Conservation (phyloP, 2,329 filamentous ascomycete genomes). For the Coleophoma eucalyptorum region DNA sequence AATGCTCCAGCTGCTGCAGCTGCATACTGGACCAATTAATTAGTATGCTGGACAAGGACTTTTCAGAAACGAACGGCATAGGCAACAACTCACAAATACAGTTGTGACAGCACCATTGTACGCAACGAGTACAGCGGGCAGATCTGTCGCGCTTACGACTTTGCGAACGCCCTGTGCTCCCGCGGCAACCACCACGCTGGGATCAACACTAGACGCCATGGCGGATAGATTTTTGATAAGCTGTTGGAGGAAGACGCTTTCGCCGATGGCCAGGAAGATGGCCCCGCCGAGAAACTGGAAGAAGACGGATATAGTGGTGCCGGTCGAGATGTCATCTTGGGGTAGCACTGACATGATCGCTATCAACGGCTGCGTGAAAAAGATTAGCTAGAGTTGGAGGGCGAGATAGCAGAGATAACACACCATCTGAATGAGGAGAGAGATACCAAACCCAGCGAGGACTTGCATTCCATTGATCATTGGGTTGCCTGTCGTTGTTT, state of each 20-base stretch:
- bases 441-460: constrained; percentile 48
- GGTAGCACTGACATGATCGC: constrained; percentile 43
- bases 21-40: constrained; percentile 2
- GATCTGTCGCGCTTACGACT: constrained; percentile 5
- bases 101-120: constrained; percentile 13
- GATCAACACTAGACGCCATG: constrained; percentile 27
- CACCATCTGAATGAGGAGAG: constrained; percentile 20
- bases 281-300: constrained; percentile 53
- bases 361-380: constrained; percentile 36
- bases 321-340: constrained; percentile 45
- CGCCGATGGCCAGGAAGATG: constrained; percentile 52
- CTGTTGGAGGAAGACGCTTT: constrained; percentile 36
- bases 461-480: constrained; percentile 17
- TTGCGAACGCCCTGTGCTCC: constrained; percentile 35
- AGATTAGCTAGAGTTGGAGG: not conserved
- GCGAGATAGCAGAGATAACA: not conserved
- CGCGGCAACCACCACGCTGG: constrained; percentile 30
- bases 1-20: constrained; percentile 5
- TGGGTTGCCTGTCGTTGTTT: constrained; percentile 5
- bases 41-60: constrained; percentile 11
- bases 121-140: constrained; percentile 6
- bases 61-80: constrained; percentile 29
- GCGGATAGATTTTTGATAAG: constrained; percentile 14
- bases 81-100: constrained; percentile 19
- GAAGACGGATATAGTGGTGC: constrained; percentile 50